Conservation (phyloP, 176 grass and related monocot genomes). For the Carex parvula region DNA sequence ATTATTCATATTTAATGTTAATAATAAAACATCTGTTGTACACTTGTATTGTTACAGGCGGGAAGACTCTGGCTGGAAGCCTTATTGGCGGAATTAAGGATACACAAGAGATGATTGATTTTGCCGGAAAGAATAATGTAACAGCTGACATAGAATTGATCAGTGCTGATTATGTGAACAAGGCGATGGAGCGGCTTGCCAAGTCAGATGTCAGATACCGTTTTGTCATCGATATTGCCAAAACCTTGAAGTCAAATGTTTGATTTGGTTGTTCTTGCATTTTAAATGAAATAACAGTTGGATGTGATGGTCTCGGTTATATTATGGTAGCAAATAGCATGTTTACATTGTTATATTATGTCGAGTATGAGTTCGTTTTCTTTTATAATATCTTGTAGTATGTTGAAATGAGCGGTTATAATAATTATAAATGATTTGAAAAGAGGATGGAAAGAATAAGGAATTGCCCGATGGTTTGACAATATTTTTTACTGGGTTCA, state of each 20-base stretch:
- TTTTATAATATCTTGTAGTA: background rate
- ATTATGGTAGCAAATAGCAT: background rate
- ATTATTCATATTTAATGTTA: background rate
- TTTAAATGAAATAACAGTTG: background rate
- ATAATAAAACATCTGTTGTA: background rate
- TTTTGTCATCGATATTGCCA: conserved; percentile 80
- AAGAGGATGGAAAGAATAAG: no score
- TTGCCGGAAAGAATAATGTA: conserved; percentile 48
- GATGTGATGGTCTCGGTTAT: background rate
- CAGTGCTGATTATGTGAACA: conserved; percentile 44
- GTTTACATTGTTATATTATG: background rate
- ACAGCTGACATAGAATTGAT: conserved; percentile 58
- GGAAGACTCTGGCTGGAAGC: conserved; percentile 47
- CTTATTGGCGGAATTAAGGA: conserved; percentile 55
- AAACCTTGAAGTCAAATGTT: conserved; percentile 35
- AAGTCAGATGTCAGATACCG: conserved; percentile 62
- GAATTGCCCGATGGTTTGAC: no score
- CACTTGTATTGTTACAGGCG: conserved; percentile 20
- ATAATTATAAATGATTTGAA: background rate
- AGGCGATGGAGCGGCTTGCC: conserved; percentile 52
- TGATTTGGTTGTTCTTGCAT: background rate
- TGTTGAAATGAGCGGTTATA: background rate
- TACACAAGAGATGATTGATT: conserved; percentile 66
- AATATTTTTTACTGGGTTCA: no score
- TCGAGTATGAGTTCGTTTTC: background rate